phyloP scores from a whole-genome alignment of 2,329 filamentous ascomycete genomes.

The Phyllachora maydis region DNA sequence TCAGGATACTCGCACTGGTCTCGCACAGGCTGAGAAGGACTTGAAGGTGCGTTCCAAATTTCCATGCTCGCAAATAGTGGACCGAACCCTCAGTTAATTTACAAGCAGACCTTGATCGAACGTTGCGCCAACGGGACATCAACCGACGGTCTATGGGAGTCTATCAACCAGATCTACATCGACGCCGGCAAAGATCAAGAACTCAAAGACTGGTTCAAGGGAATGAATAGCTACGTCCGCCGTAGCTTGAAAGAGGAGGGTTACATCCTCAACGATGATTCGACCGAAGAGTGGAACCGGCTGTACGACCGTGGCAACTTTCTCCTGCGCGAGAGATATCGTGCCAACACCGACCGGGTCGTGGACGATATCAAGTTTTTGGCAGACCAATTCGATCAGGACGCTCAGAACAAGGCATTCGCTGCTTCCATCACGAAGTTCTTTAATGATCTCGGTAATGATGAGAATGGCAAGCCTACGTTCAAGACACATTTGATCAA shows the following conservation, averaged over 20 bases:
- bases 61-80: too few species aligned
- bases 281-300: slow-evolving; percentile 62
- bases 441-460: slow-evolving; percentile 73
- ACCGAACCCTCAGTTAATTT: too few species aligned
- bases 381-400: slow-evolving; percentile 71
- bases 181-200: slow-evolving; percentile 77
- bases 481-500: slow-evolving; percentile 92
- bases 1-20: slow-evolving; percentile 48
- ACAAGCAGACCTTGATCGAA: slow-evolving; percentile 75
- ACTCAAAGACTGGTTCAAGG: slow-evolving; percentile 75
- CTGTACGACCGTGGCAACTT: slow-evolving; percentile 74
- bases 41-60: slow-evolving; percentile 45
- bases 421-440: slow-evolving; percentile 58
- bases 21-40: slow-evolving; percentile 58
- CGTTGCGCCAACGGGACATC: slow-evolving; percentile 93
- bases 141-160: slow-evolving; percentile 63
- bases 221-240: slow-evolving; percentile 57
- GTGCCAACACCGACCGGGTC: slow-evolving; percentile 65
- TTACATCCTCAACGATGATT: slow-evolving; percentile 67
- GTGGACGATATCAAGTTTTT: slow-evolving; percentile 83
- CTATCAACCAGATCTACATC: slow-evolving; percentile 67
- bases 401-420: slow-evolving; percentile 71
- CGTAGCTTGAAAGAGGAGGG: slow-evolving; percentile 76
- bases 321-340: slow-evolving; percentile 77
- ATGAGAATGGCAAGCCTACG: slow-evolving; percentile 59